These are phyloP conservation scores for Orychophragmus violaceus DNA, from an alignment of 345 rosid genomes.

Conservation along the genomic window DNA sequence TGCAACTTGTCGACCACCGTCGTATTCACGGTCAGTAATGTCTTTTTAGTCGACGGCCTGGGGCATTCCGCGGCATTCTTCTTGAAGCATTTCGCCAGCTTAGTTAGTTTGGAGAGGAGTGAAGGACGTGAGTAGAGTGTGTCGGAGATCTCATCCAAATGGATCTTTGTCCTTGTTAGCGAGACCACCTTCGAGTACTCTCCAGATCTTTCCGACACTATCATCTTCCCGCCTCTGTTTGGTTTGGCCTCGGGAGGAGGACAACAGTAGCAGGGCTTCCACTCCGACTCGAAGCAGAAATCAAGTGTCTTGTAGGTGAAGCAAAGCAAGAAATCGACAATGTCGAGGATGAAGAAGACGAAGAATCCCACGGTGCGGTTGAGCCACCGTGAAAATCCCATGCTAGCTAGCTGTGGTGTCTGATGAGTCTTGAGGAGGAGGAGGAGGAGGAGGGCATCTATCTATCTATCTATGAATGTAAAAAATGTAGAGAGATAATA, in stretches of 20 bases:
- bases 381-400: slow-evolving; percentile 34
- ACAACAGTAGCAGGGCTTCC: slow-evolving; percentile 35
- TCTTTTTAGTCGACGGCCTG: slow-evolving; percentile 32
- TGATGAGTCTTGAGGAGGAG: slow-evolving; percentile 20
- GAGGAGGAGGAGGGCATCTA: too few species aligned
- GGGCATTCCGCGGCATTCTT: slow-evolving; percentile 28
- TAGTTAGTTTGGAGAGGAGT: slow-evolving; percentile 41
- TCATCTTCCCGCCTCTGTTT: slow-evolving; percentile 48
- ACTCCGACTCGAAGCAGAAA: slow-evolving; percentile 35
- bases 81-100: slow-evolving; percentile 45
- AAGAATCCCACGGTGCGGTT: slow-evolving; percentile 32
- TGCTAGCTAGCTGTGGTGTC: slow-evolving; percentile 28
- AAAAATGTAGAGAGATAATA: slow-evolving; percentile 4
- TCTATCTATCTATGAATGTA: too few species aligned
- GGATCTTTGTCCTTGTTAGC: slow-evolving; percentile 62
- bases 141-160: slow-evolving; percentile 85
- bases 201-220: slow-evolving; percentile 68
- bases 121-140: slow-evolving; percentile 78
- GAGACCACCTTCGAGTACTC: slow-evolving; percentile 60
- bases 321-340: slow-evolving; percentile 36
- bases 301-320: slow-evolving; percentile 32
- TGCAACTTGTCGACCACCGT: slow-evolving; percentile 56
- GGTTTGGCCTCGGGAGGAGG: slow-evolving; percentile 30
- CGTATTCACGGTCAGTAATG: slow-evolving; percentile 48
- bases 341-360: slow-evolving; percentile 32